A percentile compares a stretch with the other conserved stretches of the same genome.
Evolutionary conservation across 176 grass and related monocot species (phyloP).

Genomic region (Carex scoparia): DNA sequence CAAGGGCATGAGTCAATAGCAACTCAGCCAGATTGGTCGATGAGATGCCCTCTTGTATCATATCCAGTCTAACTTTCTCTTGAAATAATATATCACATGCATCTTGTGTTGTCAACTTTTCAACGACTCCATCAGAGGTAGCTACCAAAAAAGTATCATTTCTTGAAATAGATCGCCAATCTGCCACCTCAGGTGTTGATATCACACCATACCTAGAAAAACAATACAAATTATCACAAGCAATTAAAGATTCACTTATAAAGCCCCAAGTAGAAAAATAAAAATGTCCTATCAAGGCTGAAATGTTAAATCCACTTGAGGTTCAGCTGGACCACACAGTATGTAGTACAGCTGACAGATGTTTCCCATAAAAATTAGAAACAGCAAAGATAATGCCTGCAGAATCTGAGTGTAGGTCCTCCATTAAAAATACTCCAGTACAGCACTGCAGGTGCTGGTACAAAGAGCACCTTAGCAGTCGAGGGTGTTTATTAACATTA

Average conservation of each 20-base stretch:
- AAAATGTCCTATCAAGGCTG: neutral
- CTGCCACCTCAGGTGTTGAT: constrained; percentile 79
- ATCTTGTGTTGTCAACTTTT: constrained; percentile 87
- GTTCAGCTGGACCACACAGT: neutral
- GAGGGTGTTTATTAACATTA: neutral
- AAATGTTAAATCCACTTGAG: neutral
- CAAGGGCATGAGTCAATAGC: constrained; percentile 59
- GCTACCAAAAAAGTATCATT: constrained; percentile 87
- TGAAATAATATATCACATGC: constrained; percentile 73
- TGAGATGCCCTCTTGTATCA: constrained; percentile 19
- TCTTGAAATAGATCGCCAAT: constrained; percentile 58
- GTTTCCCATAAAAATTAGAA: neutral
- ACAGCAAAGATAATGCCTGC: no score
- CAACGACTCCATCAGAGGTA: constrained; percentile 79
- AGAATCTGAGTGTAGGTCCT: no score
- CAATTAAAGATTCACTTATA: neutral
- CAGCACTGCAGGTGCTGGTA: neutral
- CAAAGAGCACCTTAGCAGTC: neutral
- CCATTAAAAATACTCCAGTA: no score
- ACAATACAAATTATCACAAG: constrained; percentile 21
- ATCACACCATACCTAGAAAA: constrained; percentile 80
- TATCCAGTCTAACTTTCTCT: constrained; percentile 43
- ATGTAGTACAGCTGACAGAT: neutral
- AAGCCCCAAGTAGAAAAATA: neutral
- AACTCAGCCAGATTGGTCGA: constrained; percentile 53